phyloP scores from a whole-genome alignment of 768 basidiomycete species.

The Rhodosporidiobolus odoratus region DNA sequence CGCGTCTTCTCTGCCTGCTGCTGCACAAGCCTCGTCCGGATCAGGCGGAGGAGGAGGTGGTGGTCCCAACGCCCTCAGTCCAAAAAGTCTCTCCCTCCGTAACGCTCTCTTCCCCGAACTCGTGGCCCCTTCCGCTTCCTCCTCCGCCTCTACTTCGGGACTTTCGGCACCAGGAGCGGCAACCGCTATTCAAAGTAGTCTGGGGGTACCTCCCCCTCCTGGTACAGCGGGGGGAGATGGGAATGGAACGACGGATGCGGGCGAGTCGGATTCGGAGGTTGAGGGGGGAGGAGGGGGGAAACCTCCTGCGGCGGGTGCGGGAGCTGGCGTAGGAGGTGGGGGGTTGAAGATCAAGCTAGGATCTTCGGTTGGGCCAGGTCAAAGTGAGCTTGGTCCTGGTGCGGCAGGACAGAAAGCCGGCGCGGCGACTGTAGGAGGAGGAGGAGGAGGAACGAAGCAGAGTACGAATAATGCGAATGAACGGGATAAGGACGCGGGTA shows the following conservation, averaged over 20 bases:
- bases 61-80: not conserved
- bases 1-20: not conserved
- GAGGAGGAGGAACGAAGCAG: not conserved
- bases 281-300: not conserved
- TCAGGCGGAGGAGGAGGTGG: not conserved
- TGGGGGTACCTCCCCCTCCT: not conserved
- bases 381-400: no score
- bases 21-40: not conserved
- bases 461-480: not conserved
- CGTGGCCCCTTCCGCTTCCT: not conserved
- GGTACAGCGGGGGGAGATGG: not conserved
- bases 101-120: slow-evolving; percentile 38
- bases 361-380: not conserved
- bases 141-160: not conserved
- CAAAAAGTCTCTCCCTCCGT: slow-evolving; percentile 29
- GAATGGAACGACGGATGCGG: slow-evolving; percentile 29
- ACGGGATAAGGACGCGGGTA: slow-evolving; percentile 18
- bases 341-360: slow-evolving; percentile 34
- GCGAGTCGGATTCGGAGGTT: slow-evolving; percentile 25
- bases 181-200: not conserved
- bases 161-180: not conserved
- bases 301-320: not conserved
- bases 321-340: not conserved
- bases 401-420: not conserved
- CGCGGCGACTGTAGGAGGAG: not conserved